A percentile compares a stretch with the other conserved stretches of the same genome.
Evolutionary conservation across 139 green algal genomes (phyloP).

Genomic region (Picochlorum sp.): DNA sequence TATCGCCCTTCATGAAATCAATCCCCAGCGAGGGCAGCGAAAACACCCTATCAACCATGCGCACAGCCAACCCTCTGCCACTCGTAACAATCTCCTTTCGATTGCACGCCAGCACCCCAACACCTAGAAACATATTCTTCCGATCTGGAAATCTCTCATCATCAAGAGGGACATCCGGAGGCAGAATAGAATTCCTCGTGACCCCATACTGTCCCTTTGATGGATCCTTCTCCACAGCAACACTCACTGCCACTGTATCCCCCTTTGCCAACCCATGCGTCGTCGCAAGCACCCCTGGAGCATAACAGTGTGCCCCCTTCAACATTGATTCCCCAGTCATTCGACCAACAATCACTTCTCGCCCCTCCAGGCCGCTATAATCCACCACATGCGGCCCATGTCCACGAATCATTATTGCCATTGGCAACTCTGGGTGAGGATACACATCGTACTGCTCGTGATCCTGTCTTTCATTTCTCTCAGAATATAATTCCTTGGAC

Average conservation of each 20-base stretch:
- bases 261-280: conserved; percentile 41
- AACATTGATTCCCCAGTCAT: conserved; percentile 78
- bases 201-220: conserved; percentile 21
- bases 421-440: conserved; percentile 30
- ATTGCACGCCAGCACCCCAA: conserved; percentile 40
- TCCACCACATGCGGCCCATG: conserved; percentile 36
- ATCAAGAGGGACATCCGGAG: conserved; percentile 7
- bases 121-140: conserved; percentile 53
- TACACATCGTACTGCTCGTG: conserved; percentile 8
- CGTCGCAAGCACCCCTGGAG: conserved; percentile 38
- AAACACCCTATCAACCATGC: conserved; percentile 50
- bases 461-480: neutral
- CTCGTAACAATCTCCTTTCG: conserved; percentile 59
- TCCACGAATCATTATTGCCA: conserved; percentile 44
- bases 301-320: conserved; percentile 65
- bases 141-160: conserved; percentile 7
- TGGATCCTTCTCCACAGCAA: conserved; percentile 43
- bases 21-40: conserved; percentile 36
- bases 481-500: conserved; percentile 1
- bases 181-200: conserved; percentile 46
- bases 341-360: conserved; percentile 69
- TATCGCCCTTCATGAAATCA: conserved; percentile 29
- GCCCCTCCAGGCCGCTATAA: conserved; percentile 15
- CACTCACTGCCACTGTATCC: conserved; percentile 63
- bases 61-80: conserved; percentile 44